Base-by-base conservation (phyloP, 148 eudicot species). In the Nyssa sinensis region DNA sequence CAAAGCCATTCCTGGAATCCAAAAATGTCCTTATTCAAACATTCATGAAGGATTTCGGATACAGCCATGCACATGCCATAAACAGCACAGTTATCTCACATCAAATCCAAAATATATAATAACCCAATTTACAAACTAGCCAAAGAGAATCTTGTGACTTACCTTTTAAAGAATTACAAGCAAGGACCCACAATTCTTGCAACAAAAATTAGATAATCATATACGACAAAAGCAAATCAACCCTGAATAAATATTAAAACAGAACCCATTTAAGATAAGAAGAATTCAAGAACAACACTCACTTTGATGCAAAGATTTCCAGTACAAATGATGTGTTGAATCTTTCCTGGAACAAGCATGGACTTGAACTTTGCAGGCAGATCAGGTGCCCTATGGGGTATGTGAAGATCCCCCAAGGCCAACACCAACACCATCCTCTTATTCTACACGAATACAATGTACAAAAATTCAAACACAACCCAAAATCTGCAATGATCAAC, bases 261-360 rank as follows among this genome's bases (percentile, higher is more conserved):
- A 3, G 21, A 55, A 55, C 17, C 59, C 59, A 55, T 55, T n/a
- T 3, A 55, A 55, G 5, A 33, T 37, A 23, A 64, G 19, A 35
- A 16, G 7, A 71, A 66, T 31, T 57, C 4, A 33, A 69, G 63
- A 32, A 32, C 5, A 32, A 41, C 37, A 65, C 80, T 69, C 79
- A 91, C 97, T 86, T 92, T 94, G 84, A 85, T 86, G 59, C 92
- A 92, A 60, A 92, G 88, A 84, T 95, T 90, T 9, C 98, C 98
- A 8, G 97, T 87, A 81, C 97, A 95, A 75, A 95, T 85, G 62
- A 95, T 71, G 53, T 95, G 97, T 77, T 95, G 97, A 83, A 95
- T 95, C 81, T 95, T 94, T 51, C 98, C 97, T 77, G 98, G 98
- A 76, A 90, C 97, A 84, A 94, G 97, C 97, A 94, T 94, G 0